Evolutionary conservation across 1,139 yeast species (phyloP).

Genomic region (Yueomyces sp.): DNA sequence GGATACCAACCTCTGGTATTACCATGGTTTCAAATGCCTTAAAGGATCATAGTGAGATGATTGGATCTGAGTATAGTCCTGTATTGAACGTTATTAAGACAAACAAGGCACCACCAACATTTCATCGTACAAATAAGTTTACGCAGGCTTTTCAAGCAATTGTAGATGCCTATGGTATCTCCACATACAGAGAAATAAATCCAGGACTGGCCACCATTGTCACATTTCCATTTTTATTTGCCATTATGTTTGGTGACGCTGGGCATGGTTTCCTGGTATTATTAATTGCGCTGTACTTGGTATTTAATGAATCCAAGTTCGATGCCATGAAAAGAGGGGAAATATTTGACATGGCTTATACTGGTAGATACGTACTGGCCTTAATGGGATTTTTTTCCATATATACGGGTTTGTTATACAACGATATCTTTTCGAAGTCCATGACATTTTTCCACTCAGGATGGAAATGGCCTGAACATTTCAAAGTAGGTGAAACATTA

Average conservation of each 20-base stretch:
- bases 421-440: slow-evolving; percentile 83
- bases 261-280: slow-evolving; percentile 86
- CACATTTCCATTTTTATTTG: slow-evolving; percentile 97
- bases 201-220: slow-evolving; percentile 92
- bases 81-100: slow-evolving; percentile 55
- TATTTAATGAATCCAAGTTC: slow-evolving; percentile 54
- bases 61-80: slow-evolving; percentile 42
- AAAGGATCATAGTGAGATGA: slow-evolving; percentile 25
- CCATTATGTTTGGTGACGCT: slow-evolving; percentile 96
- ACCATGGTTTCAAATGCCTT: slow-evolving; percentile 22
- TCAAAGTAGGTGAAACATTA: slow-evolving; percentile 49
- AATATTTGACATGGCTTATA: slow-evolving; percentile 90
- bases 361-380: slow-evolving; percentile 79
- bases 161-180: slow-evolving; percentile 72
- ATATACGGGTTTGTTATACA: slow-evolving; percentile 86
- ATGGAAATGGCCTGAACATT: slow-evolving; percentile 81
- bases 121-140: slow-evolving; percentile 63
- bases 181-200: slow-evolving; percentile 87
- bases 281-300: slow-evolving; percentile 58
- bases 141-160: slow-evolving; percentile 66
- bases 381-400: slow-evolving; percentile 90
- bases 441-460: slow-evolving; percentile 79
- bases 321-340: slow-evolving; percentile 71
- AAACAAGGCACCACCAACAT: slow-evolving; percentile 65
- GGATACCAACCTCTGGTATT: slow-evolving; percentile 59